Base-by-base conservation (phyloP, 2,329 filamentous ascomycete genomes). In the Grosmannia clavigera region DNA sequence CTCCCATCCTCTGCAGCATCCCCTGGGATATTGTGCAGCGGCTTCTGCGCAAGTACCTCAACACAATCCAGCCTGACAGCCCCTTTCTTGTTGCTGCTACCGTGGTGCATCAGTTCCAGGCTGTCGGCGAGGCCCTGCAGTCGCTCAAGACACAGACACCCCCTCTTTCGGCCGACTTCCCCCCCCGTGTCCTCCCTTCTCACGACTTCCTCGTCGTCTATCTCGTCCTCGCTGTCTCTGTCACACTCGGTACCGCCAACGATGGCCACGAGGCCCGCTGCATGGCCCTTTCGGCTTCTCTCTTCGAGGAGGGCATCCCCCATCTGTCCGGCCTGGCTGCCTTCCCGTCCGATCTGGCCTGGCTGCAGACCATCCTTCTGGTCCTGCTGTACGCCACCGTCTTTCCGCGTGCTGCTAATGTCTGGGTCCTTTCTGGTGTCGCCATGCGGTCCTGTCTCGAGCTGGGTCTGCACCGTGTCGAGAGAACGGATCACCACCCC, bases 221-320 rank as follows among this genome's bases (percentile, higher is more conserved):
- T 54, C 64, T 71, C 22, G 64, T 70, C 31, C 63, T 71, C n/a
- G 68, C 69, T 16, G 67, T 70, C 40, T 68, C 69, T 1, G 67
- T 68, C 1, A 70, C 68, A 3, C 62, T 71, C 0, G 68, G 68
- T 29, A 66, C 66, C n/a, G 66, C 68, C n/a, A 66, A 67, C 50
- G 67, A 66, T 25, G 67, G 67, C 48, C 67, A 71, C 61, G 66
- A 70, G 55, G 65, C 64, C 7, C 68, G 68, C n/a, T 69, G 68
- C 58, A 67, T 69, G 56, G 64, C 68, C 1, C 67, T 71, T 53
- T 71, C 69, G 2, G 65, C 65, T 2, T 65, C 66, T 6, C 63
- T 71, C 3, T 71, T 70, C 52, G 67, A 69, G 53, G 69, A 71
- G 64, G 69, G 69, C 29, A 68, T 71, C 16, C 68, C 68, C 55